Evolutionary conservation across 2,329 filamentous ascomycete genomes (phyloP), one percentile per base, ranked within the genome.

Genomic region (Fusarium pilosicola): DNA sequence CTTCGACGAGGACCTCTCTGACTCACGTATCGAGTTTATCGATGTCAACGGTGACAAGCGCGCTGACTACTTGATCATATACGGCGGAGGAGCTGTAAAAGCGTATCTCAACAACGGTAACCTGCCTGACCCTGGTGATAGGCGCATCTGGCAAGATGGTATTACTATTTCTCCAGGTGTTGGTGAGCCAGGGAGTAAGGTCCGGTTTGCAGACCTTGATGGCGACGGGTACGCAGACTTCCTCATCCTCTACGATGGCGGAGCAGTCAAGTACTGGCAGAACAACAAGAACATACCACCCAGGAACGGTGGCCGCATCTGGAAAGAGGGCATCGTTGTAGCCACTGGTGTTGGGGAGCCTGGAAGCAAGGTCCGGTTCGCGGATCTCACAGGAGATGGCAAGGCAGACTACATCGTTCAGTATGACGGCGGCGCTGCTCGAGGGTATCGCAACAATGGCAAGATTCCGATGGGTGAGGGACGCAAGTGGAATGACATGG

Each of bases 1-100:
- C 2, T 45, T 73, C 4, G 51, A 57, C 4, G 34, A 62, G 20
- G 62, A 63, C 5, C 34, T 65, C 5, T 62, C 39, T 1, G 57
- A 46, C 32, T 59, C 22, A 36, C 39, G 63, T 12, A 68, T 39
- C 28, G 61, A n/a, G 22, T 73, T 75, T 26, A 52, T 32, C 10
- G 72, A 75, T 8, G 60, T 73, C 28, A 61, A 74, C 14, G 70
- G 66, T 0, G 73, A 75, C 6, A 65, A 65, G 8, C 30, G 30
- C 4, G 51, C 66, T 17, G 72, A 75, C n/a, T 76, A 76, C 39
- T 15, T 76, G 7, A 32, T 76, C 36, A 62, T 70, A 7, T 76
- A 76, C 41, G 46, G 54, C 9, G 74, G 74, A 10, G 73, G 74
- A 15, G 36, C 73, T 42, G 73, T 71, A 30, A 74, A 73, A 22